Percentiles rank a stretch among this genome's conserved stretches.
Conservation (phyloP, 345 rosid genomes). For the Citrus sp. region DNA sequence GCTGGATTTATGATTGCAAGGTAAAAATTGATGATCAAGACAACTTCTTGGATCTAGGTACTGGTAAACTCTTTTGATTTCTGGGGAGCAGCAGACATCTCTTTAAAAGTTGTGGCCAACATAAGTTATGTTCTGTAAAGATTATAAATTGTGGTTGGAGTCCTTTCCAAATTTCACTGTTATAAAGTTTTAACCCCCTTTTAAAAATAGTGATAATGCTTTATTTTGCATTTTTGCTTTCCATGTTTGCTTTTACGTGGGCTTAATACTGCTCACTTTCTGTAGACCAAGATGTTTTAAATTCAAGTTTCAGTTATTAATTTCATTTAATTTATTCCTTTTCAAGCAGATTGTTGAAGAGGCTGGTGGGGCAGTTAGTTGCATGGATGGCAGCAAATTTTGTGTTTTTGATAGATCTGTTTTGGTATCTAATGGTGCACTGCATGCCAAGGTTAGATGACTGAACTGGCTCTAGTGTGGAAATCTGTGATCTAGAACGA, state of each 20-base stretch:
- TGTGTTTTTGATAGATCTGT: conserved; percentile 88
- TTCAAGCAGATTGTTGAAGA: conserved; percentile 83
- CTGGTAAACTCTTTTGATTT: neutral
- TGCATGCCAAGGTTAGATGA: conserved; percentile 72
- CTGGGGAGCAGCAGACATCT: neutral
- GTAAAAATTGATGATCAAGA: neutral
- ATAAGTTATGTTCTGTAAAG: neutral
- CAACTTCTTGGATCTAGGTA: neutral
- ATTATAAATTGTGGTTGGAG: neutral
- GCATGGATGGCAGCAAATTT: conserved; percentile 91
- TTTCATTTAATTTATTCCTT: neutral
- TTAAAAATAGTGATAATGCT: neutral
- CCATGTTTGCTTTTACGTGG: neutral
- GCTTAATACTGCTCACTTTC: neutral
- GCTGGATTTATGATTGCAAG: neutral
- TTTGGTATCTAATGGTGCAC: conserved; percentile 80
- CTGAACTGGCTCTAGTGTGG: neutral
- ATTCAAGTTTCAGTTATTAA: conserved; percentile 1
- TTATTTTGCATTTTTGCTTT: neutral
- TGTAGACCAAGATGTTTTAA: neutral
- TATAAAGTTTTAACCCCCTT: neutral
- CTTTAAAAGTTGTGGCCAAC: neutral
- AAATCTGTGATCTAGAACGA: neutral
- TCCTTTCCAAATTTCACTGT: neutral
- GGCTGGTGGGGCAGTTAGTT: conserved; percentile 83